These are phyloP conservation scores for Hanseniaspora singularis DNA, from an alignment of 805 yeast species.

Conservation along the genomic window DNA sequence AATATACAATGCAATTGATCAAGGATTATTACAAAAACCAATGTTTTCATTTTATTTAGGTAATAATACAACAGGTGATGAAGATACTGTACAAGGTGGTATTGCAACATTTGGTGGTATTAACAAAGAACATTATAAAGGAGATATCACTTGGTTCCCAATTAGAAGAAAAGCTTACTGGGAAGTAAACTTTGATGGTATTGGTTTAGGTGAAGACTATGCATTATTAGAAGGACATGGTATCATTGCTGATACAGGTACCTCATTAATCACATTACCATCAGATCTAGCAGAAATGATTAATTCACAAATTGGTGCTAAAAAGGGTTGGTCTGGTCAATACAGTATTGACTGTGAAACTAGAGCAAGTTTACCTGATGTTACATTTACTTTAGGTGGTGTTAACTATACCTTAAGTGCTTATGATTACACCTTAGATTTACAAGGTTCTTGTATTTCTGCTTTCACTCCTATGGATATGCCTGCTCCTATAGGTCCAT, in stretches of 20 bases:
- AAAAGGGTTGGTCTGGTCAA: slow-evolving; percentile 95
- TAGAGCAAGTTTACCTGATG: slow-evolving; percentile 77
- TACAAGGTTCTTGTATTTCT: slow-evolving; percentile 89
- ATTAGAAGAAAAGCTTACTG: slow-evolving; percentile 99
- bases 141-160: slow-evolving; percentile 89
- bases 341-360: slow-evolving; percentile 81
- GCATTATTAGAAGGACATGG: slow-evolving; percentile 75
- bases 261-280: slow-evolving; percentile 90
- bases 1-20: slow-evolving; percentile 71
- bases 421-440: slow-evolving; percentile 86
- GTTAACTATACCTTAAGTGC: slow-evolving; percentile 83
- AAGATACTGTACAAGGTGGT: slow-evolving; percentile 66
- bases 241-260: slow-evolving; percentile 98
- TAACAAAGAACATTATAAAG: slow-evolving; percentile 62
- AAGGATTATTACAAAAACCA: slow-evolving; percentile 70
- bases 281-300: slow-evolving; percentile 90
- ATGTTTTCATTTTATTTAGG: slow-evolving; percentile 88
- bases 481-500: slow-evolving; percentile 93
- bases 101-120: slow-evolving; percentile 92
- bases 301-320: slow-evolving; percentile 93
- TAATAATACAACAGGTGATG: slow-evolving; percentile 37
- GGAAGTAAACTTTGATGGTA: slow-evolving; percentile 90
- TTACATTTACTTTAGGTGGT: slow-evolving; percentile 82
- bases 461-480: slow-evolving; percentile 95
- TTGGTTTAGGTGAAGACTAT: slow-evolving; percentile 83